A percentile compares a stretch with the other conserved stretches of the same genome.
Evolutionary conservation across 768 basidiomycete species (phyloP).

Genomic region (Amanita polypyramis): DNA sequence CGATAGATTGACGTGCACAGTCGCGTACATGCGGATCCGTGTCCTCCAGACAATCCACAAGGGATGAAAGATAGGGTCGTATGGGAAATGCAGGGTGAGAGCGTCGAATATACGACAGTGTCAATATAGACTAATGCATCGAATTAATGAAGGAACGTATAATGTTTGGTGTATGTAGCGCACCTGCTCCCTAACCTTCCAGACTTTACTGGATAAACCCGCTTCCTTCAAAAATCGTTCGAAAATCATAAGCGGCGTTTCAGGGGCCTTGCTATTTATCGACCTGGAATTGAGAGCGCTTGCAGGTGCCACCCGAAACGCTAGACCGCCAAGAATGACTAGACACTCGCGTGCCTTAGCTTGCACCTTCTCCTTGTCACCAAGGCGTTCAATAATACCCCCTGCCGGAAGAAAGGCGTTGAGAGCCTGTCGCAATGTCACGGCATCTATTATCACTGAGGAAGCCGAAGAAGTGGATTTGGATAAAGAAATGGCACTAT

Average conservation of each 20-base stretch:
- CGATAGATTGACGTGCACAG: conserved; percentile 67
- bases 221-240: conserved; percentile 64
- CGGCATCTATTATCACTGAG: conserved; percentile 37
- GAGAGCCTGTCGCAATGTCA: conserved; percentile 58
- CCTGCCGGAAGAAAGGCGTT: conserved; percentile 62
- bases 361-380: conserved; percentile 69
- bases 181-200: conserved; percentile 83
- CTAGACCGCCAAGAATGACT: conserved; percentile 63
- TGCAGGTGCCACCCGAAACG: conserved; percentile 46
- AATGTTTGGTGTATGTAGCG: conserved; percentile 15
- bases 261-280: conserved; percentile 47
- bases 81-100: conserved; percentile 67
- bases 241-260: conserved; percentile 59
- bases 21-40: conserved; percentile 85
- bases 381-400: conserved; percentile 74
- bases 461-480: conserved; percentile 39
- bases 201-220: conserved; percentile 72
- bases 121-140: conserved; percentile 41
- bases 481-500: conserved; percentile 27
- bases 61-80: conserved; percentile 62
- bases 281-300: conserved; percentile 35
- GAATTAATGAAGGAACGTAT: neutral
- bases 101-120: conserved; percentile 66
- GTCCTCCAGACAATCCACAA: conserved; percentile 86
- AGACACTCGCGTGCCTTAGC: conserved; percentile 68